Conservation (phyloP, 2,329 filamentous ascomycete species). For the Fusarium brevicatenulatum region DNA sequence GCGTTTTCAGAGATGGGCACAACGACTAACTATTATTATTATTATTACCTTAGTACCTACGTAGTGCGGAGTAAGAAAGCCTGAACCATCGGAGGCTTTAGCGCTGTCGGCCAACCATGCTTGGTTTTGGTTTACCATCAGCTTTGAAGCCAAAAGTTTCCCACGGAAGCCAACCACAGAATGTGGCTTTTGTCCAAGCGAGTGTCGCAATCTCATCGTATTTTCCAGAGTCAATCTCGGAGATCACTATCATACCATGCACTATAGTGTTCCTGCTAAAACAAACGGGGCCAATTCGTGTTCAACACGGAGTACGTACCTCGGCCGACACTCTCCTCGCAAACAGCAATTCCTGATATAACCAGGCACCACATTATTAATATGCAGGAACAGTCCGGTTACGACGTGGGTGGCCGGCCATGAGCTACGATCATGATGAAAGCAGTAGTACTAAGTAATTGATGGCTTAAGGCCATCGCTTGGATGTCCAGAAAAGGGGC, state of each 20-base stretch:
- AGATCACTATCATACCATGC: constrained; percentile 29
- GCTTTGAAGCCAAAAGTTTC: constrained; percentile 30
- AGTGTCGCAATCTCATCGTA: constrained; percentile 28
- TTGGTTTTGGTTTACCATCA: constrained; percentile 19
- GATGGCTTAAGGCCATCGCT: constrained; percentile 29
- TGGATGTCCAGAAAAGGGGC: constrained; percentile 28
- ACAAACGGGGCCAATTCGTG: background rate
- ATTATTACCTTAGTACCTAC: constrained; percentile 10
- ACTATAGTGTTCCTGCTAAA: constrained; percentile 14
- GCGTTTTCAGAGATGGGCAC: constrained; percentile 38
- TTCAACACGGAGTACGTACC: background rate
- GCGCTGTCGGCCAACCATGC: constrained; percentile 27
- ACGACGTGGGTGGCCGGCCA: constrained; percentile 22
- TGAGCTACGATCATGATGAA: constrained; percentile 21
- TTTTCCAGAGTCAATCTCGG: constrained; percentile 22
- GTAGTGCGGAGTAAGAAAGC: constrained; percentile 14
- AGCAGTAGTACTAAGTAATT: constrained; percentile 21
- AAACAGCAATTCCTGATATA: constrained; percentile 30
- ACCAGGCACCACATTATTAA: constrained; percentile 27
- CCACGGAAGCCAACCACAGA: constrained; percentile 25
- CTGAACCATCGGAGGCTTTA: constrained; percentile 36
- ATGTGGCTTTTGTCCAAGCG: constrained; percentile 32
- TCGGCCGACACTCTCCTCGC: constrained; percentile 7
- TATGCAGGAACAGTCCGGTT: constrained; percentile 30
- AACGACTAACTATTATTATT: background rate